These are phyloP conservation scores for Rhizophlyctis rosea DNA, from an alignment of 192 early-diverging fungal species.

Conservation along the genomic window DNA sequence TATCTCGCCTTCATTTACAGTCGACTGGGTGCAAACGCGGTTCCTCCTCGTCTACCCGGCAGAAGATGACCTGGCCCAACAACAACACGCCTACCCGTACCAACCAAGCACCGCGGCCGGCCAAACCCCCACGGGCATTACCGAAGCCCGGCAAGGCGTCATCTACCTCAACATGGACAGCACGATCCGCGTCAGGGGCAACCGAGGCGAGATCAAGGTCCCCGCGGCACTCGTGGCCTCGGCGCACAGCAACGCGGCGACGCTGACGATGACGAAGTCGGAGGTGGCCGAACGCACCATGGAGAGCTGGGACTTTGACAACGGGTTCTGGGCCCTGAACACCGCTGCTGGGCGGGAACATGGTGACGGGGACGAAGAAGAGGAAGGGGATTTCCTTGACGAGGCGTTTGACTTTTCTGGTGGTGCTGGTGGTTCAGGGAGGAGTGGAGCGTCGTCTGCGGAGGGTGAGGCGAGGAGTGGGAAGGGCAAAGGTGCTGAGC, in stretches of 20 bases:
- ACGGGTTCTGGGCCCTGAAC: no score
- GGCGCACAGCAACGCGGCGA: no score
- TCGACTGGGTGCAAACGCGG: slow-evolving; percentile 28
- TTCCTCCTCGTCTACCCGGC: slow-evolving; percentile 12
- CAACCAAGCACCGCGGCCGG: background rate
- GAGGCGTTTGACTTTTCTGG: background rate
- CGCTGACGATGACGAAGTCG: no score
- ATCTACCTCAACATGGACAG: slow-evolving; percentile 12
- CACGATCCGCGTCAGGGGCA: background rate
- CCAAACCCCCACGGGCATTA: slow-evolving; percentile 2
- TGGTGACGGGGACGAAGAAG: background rate
- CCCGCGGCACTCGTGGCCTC: slow-evolving; percentile 6
- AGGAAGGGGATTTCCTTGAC: background rate
- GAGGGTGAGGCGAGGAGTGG: no score
- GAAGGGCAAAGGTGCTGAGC: background rate
- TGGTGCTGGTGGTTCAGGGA: background rate
- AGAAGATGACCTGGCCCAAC: background rate
- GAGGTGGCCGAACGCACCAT: no score
- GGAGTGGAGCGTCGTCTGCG: no score
- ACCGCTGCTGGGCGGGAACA: background rate
- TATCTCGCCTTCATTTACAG: background rate
- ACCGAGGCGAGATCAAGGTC: background rate
- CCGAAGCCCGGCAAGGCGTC: no score
- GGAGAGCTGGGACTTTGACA: no score
- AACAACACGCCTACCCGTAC: background rate